phyloP scores from a whole-genome alignment of 1,139 yeast genomes.

The Hemisphaericaspora xylanilytica region DNA sequence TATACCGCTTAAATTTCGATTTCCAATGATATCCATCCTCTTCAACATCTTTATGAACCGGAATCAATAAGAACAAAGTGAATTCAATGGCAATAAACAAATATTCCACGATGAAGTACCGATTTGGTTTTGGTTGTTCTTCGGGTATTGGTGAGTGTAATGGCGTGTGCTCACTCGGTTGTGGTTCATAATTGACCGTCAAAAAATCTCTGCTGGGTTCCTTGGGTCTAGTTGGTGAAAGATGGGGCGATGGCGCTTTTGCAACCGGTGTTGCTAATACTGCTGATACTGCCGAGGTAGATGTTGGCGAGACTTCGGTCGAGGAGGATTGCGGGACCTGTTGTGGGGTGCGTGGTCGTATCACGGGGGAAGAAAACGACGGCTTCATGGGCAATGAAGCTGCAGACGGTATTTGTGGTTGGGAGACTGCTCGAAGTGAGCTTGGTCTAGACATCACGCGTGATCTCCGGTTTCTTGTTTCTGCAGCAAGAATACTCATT shows the following conservation, averaged over 20 bases:
- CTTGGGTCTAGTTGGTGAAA: background rate
- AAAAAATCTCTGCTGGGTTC: conserved; percentile 2
- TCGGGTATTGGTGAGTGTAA: background rate
- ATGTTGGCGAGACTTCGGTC: background rate
- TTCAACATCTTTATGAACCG: conserved; percentile 15
- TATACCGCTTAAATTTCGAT: conserved; percentile 7
- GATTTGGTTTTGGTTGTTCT: background rate
- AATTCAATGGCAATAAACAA: conserved; percentile 15
- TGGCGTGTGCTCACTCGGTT: conserved; percentile 1
- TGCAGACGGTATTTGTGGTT: background rate
- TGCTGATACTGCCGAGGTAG: too few relatives aligned
- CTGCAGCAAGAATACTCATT: conserved; percentile 22
- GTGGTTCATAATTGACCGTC: conserved; percentile 5
- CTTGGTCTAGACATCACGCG: conserved; percentile 6
- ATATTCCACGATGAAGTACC: conserved; percentile 1
- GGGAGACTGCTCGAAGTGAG: background rate
- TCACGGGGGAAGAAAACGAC: background rate
- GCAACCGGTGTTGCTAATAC: too few relatives aligned
- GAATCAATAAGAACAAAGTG: conserved; percentile 23
- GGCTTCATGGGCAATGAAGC: background rate
- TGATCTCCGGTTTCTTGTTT: conserved; percentile 14
- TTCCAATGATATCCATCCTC: conserved; percentile 11
- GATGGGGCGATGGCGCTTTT: background rate
- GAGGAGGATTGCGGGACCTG: too few relatives aligned
- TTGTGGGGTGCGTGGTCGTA: too few relatives aligned